Base-by-base conservation (phyloP, 257 asterid species). In the Striga asiatica region DNA sequence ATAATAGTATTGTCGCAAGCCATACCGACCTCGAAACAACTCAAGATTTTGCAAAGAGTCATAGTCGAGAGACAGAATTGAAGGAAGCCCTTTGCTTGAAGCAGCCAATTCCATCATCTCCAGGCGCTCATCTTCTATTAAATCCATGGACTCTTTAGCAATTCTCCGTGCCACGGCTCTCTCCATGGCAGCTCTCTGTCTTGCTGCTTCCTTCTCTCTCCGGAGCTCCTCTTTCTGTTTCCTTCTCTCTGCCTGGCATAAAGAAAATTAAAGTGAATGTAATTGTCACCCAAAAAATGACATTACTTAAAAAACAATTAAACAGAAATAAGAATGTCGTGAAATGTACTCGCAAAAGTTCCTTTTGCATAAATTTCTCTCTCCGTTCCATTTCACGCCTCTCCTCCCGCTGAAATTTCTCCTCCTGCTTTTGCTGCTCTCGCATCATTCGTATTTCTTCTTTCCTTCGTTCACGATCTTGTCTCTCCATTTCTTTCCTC, bases 101-200 rank as follows among this genome's bases (percentile, higher is more conserved):
- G 97, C 93, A 68, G 97, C 97, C 74, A 92, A 66, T 62, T 92
- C 99, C 99, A 92, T 92, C 38, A 92, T 75, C 62, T 92, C 99
- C 31, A 92, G 78, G 14, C 99, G 97, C 67, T 92, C 99, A 66
- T 92, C 99, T 76, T 92, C 99, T 57, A 92, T 92, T 42, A 92
- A 81, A 76, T 88, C 99, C 93, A 76, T 62, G 45, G 95, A 88
- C 72, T 88, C 99, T 67, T 85, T 92, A 46, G 97, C 97, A 62
- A 92, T 82, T 74, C 72, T 83, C 46, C 94, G 88, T 25, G 95
- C 92, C 42, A 93, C 71, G 24, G 99, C 99, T 79, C 83, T 84
- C 76, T 85, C 99, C 78, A 78, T 53, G 28, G 97, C 93, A 71
- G 86, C 91, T 72, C 80, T 92, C 70, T 84, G 95, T 71, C 80